Evolutionary conservation across 352 stramenopile genomes (phyloP).

Genomic region (Peronospora belbahrii): DNA sequence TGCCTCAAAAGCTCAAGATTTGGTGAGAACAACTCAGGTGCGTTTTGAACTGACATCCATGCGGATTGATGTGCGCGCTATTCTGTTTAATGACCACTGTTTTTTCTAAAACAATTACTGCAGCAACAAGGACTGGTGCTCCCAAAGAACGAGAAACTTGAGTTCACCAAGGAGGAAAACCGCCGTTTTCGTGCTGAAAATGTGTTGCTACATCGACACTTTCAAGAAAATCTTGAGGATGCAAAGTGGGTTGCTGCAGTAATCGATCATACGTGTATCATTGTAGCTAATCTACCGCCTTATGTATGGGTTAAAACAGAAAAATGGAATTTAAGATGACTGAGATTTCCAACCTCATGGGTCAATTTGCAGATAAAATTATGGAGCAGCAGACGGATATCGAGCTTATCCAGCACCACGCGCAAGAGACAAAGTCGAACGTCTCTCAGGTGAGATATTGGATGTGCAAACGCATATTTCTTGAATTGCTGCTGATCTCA

Average conservation of each 20-base stretch:
- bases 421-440: conserved; percentile 61
- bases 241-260: conserved; percentile 45
- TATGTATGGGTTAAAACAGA: conserved; percentile 18
- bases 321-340: conserved; percentile 83
- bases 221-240: conserved; percentile 82
- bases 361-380: conserved; percentile 81
- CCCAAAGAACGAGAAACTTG: conserved; percentile 40
- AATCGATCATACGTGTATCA: neutral
- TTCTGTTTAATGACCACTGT: neutral
- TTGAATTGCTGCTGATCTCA: neutral
- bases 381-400: conserved; percentile 78
- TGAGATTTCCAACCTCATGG: conserved; percentile 80
- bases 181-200: conserved; percentile 64
- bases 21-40: conserved; percentile 4
- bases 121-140: conserved; percentile 26
- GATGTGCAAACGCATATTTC: neutral
- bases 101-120: neutral
- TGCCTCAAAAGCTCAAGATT: conserved; percentile 9
- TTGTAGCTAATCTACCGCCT: neutral
- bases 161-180: conserved; percentile 60
- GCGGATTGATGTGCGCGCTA: neutral
- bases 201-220: conserved; percentile 68
- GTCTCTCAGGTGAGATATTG: conserved; percentile 44
- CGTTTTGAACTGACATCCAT: neutral
- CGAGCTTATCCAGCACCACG: conserved; percentile 66